Evolutionary conservation across 441 rosid species (phyloP), one percentile per base, ranked within the genome.

Genomic region (Rhodomyrtus psidioides): DNA sequence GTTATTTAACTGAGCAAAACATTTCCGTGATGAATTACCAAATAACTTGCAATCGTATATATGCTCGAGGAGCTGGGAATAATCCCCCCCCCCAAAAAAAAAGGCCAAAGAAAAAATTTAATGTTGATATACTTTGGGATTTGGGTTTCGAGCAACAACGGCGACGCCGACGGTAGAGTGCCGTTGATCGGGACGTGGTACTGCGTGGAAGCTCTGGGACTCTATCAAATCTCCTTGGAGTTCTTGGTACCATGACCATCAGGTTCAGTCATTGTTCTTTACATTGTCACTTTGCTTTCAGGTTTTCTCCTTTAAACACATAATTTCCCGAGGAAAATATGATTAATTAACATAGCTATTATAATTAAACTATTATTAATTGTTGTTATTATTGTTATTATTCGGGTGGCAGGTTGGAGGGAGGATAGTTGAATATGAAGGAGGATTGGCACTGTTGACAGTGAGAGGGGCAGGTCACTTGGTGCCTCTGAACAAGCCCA

Each of bases 401-500:
- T 82, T 62, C n/a, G 46, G 46, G 7, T 44, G 30, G 83, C 88
- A 92, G 95, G 94, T 93, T 6, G 95, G 91, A 82, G 94, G 95
- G 86, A 92, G 94, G 90, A 84, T 92, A 3, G 89, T 90, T 82
- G 94, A 93, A 86, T 92, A 89, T 79, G 89, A 89, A 81, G 95
- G 5, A 0, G 79, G 95, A 27, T 56, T 92, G 87, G 88, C 92
- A 24, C 23, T 90, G 3, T 92, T 92, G 81, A 92, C 94, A 6
- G 93, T 92, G 70, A 88, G 95, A 89, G 94, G 94, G 51, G 94
- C 95, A 3, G 94, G 95, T 55, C 95, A 93, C 85, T 84, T 93
- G 90, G 95, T 93, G 65, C 94, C 94, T 19, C 88, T 89, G 62
- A 85, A 90, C 87, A 92, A 92, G 87, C 95, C 94, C 83, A 87